Base-by-base conservation (phyloP, 257 asterid species). In the Striga asiatica region DNA sequence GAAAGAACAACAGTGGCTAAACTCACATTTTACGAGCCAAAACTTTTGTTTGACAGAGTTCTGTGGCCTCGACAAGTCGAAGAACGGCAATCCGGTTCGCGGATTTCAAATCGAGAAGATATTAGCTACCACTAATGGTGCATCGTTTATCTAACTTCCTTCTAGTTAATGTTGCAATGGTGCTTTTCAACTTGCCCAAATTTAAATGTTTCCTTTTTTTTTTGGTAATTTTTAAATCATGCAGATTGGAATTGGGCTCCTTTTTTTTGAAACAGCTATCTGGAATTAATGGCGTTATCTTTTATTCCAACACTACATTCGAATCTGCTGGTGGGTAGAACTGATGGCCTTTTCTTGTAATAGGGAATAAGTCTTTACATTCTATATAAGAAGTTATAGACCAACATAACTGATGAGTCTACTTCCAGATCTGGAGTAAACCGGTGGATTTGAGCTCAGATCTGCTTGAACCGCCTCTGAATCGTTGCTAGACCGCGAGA, bases 41-140 rank as follows among this genome's bases (percentile, higher is more conserved):
- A 49, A 12, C 58, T 60, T 61, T 38, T 59, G 43, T 46, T 14
- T 53, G 74, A 65, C 71, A 88, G 99, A 76, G 85, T 50, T 81
- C 97, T 52, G 71, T 88, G 35, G 86, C 86, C 55, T 78, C 97
- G 61, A 49, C 93, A 8, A 78, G 58, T 76, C 70, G 97, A 78
- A 79, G 92, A 71, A 66, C 84, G 2, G 50, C 94, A 56, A 70
- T 92, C 56, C 80, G 79, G 49, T 88, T 92, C 45, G 83, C 84
- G 16, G 99, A 92, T 54, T 80, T 92, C 71, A 84, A 82, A 64
- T 75, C 62, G 60, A 80, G 81, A 82, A 80, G 98, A 91, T 91
- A 91, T 68, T 91, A 96, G 98, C 67, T 84, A 24, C 98, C 99
- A 25, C 68, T 92, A 13, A 84, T 92, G 99, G 99, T 92, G 65